Evolutionary conservation across 768 basidiomycete species (phyloP), one percentile per base, ranked within the genome.

Genomic region (Naganishia randhawae): DNA sequence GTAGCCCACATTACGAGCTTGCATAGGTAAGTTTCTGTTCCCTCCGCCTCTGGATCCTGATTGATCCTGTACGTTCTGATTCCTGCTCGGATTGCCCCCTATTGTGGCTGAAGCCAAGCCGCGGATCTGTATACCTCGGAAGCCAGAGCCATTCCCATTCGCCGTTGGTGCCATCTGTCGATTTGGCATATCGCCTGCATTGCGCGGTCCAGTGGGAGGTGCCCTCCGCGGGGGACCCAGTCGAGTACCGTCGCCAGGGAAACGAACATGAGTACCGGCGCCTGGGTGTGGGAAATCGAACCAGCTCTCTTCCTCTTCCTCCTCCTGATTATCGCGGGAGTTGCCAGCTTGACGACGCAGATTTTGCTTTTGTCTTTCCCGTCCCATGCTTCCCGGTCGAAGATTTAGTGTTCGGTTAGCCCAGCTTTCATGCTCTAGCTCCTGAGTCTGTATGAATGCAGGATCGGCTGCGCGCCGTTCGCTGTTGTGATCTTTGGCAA

Each of bases 321-420:
- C 57, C 3, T 32, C 54, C n/a, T 11, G 32, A 41, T 61, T 29
- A 25, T 41, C 29, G 35, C 22, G 14, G 27, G 6, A 35, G 41
- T 61, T 61, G 25, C 57, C 57, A 25, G n/a, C 57, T 41, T 61
- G 57, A 41, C 57, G 57, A 19, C 57, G 57, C 57, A 61, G 6
- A 5, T 39, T 61, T 19, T 22, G 2, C 37, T 61, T 61, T 39
- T 61, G 57, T 14, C 57, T 25, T 25, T 61, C 57, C 37, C 57
- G 6, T 29, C 57, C 57, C 57, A 61, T 61, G 19, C 57, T 61
- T 61, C 57, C 57, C 25, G 57, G 57, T 39, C 35, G 57, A 25
- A 61, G 19, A 25, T 39, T 37, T 10, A 39, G 35, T 16, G 35
- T 39, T 39, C 57, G 29, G 11, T 39, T 41, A 11, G 37, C 35